Evolutionary conservation across 2,329 filamentous ascomycete genomes (phyloP).

Genomic region (Epichloe aotearoae): DNA sequence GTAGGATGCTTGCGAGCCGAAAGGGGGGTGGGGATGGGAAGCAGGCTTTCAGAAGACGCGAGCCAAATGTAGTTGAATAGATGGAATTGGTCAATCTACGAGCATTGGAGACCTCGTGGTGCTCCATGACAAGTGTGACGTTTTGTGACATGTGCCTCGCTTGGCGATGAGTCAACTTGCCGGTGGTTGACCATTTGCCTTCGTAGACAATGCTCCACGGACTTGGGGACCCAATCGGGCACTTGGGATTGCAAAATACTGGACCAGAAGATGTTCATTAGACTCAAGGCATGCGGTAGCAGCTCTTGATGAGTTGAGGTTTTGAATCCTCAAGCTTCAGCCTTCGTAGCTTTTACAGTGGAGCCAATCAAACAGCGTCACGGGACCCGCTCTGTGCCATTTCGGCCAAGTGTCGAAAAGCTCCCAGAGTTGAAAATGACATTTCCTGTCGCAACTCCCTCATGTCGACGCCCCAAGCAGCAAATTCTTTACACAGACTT

Average conservation of each 20-base stretch:
- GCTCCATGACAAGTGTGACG: neutral
- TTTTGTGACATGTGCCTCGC: neutral
- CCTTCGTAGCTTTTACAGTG: neutral
- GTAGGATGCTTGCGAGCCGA: neutral
- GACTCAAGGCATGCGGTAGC: no score
- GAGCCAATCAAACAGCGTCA: neutral
- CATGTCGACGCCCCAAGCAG: neutral
- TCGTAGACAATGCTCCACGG: neutral
- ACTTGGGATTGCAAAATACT: neutral
- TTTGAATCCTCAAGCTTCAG: neutral
- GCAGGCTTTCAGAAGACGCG: neutral
- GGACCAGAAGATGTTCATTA: no score
- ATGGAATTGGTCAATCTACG: no score
- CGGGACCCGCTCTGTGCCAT: neutral
- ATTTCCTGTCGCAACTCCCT: neutral
- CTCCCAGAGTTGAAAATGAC: neutral
- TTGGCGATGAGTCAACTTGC: neutral
- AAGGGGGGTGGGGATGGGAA: neutral
- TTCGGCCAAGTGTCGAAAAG: conserved; percentile 2
- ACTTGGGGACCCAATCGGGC: neutral
- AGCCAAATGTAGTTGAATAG: no score
- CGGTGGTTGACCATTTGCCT: neutral
- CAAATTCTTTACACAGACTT: neutral
- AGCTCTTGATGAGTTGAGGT: no score
- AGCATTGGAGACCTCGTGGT: neutral